These are phyloP conservation scores for Zymoseptoria brevis DNA, from an alignment of 2,329 filamentous ascomycete genomes.

Conservation along the genomic window DNA sequence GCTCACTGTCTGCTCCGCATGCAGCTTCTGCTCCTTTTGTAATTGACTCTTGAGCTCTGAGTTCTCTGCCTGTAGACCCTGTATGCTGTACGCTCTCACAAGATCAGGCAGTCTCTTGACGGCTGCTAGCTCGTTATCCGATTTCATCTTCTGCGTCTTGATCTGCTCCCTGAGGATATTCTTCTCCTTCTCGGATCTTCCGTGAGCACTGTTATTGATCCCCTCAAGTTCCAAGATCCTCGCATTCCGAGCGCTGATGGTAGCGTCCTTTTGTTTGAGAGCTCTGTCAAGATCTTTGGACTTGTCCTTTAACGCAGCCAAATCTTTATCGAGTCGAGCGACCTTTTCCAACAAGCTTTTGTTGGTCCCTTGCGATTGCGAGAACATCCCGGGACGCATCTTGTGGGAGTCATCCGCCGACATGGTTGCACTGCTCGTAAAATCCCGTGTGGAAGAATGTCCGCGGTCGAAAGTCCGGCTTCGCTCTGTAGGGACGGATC, in stretches of 20 bases:
- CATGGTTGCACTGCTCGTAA: not conserved
- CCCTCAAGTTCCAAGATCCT: not conserved
- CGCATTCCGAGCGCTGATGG: not conserved
- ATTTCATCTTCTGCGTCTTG: not conserved
- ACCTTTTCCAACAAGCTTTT: not conserved
- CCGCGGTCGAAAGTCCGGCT: not conserved
- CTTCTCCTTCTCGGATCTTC: not conserved
- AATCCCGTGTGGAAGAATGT: not conserved
- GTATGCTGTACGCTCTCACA: not conserved
- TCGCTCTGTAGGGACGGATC: not conserved
- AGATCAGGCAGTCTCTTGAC: not conserved
- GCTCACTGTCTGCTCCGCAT: not conserved
- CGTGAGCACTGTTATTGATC: not conserved
- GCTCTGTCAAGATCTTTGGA: not conserved
- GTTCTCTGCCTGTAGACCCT: not conserved
- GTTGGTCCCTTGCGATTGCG: not conserved
- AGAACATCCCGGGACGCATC: not conserved
- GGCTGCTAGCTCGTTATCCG: not conserved
- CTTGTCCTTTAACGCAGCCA: not conserved
- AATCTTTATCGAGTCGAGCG: not conserved
- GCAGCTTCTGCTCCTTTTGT: not conserved
- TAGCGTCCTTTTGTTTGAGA: not conserved
- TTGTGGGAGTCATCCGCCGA: not conserved
- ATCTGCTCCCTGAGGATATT: not conserved
- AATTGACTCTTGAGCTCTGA: not conserved